phyloP scores from a whole-genome alignment of 1,139 yeast genomes.

The Magnusiomyces suaveolens region DNA sequence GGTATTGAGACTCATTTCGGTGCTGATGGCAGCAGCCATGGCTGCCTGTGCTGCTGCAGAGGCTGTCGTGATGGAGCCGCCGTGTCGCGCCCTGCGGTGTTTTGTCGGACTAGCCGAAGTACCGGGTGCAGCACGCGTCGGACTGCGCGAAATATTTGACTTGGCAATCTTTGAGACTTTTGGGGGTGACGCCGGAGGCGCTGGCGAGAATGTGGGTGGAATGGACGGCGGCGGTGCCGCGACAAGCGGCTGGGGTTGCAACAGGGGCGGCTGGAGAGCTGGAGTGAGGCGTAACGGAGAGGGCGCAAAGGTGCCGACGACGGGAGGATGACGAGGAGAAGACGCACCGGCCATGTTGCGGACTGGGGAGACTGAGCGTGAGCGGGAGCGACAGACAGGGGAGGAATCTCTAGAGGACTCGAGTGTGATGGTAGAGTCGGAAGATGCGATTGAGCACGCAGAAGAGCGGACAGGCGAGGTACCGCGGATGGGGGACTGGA shows the following conservation, averaged over 20 bases:
- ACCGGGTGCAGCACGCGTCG: not conserved
- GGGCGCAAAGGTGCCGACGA: not conserved
- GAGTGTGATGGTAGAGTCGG: not conserved
- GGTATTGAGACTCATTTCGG: constrained; percentile 10
- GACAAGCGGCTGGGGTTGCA: not conserved
- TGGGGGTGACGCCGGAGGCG: not conserved
- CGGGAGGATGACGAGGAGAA: not conserved
- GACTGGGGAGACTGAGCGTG: not conserved
- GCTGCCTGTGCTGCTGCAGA: constrained; percentile 10
- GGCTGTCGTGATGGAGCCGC: constrained; percentile 8
- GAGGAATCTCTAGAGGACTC: not conserved
- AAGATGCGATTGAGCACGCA: not conserved
- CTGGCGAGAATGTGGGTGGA: not conserved
- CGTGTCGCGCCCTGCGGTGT: constrained; percentile 9
- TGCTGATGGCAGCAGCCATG: constrained; percentile 9
- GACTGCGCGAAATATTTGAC: not conserved
- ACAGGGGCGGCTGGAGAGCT: not conserved
- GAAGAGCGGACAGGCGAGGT: not conserved
- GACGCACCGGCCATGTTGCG: not conserved
- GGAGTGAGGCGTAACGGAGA: not conserved
- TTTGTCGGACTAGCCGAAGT: constrained; percentile 6
- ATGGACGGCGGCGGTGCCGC: not conserved
- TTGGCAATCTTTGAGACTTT: not conserved
- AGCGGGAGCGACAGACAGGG: not conserved
- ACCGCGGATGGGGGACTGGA: not conserved